Evolutionary conservation across 2,329 filamentous ascomycete genomes (phyloP).

Genomic region (Xylariaceae sp.): DNA sequence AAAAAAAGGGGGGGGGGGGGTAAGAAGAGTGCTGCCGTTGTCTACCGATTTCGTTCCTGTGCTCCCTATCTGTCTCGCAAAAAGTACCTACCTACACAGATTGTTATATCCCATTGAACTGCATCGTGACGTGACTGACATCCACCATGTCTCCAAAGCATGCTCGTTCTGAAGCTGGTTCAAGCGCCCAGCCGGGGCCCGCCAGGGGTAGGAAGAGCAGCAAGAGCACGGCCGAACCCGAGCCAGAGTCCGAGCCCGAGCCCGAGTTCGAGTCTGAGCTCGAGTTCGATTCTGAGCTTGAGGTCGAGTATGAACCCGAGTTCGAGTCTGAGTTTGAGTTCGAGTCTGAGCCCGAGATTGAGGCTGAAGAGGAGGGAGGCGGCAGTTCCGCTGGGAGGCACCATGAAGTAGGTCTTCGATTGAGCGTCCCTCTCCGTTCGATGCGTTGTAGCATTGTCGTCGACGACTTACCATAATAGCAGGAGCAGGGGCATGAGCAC

Average conservation of each 20-base stretch:
- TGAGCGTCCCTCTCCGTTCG: too few species aligned
- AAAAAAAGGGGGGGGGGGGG: too few species aligned
- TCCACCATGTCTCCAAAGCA: slow-evolving; percentile 4
- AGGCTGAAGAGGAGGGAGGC: slow-evolving; percentile 1
- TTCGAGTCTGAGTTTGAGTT: too few species aligned
- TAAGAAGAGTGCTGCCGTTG: slow-evolving; percentile 4
- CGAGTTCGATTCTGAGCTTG: too few species aligned
- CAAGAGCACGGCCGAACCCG: not conserved
- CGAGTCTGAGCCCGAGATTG: too few species aligned
- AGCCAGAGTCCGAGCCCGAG: too few species aligned
- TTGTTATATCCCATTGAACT: too few species aligned
- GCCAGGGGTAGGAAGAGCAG: slow-evolving; percentile 4
- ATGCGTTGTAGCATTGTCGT: not conserved
- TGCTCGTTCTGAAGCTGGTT: slow-evolving; percentile 7
- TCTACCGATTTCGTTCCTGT: slow-evolving; percentile 19
- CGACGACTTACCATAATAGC: slow-evolving; percentile 1
- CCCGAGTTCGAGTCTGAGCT: too few species aligned
- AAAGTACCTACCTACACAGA: not conserved
- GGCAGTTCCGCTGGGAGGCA: slow-evolving; percentile 13
- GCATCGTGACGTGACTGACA: too few species aligned
- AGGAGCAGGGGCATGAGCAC: too few species aligned
- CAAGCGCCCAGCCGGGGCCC: slow-evolving; percentile 8
- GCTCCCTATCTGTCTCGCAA: slow-evolving; percentile 17
- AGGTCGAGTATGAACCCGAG: too few species aligned
- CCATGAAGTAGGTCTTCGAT: too few species aligned